phyloP scores from a whole-genome alignment of 2,329 filamentous ascomycete genomes.

The Xylaria arbuscula region DNA sequence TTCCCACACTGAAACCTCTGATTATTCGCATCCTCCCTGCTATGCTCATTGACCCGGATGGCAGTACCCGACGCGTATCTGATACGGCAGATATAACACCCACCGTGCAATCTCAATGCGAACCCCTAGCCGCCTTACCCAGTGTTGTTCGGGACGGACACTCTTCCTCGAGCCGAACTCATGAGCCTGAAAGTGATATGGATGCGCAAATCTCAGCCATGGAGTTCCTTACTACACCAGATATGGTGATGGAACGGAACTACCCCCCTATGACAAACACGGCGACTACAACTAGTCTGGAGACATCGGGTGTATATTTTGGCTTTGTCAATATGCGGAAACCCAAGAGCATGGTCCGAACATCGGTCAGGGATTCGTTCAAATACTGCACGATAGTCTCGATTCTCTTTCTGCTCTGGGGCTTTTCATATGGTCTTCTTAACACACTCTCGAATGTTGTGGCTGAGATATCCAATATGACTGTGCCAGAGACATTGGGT shows the following conservation, averaged over 20 bases:
- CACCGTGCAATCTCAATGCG: conserved; percentile 41
- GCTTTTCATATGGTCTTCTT: conserved; percentile 87
- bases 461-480: conserved; percentile 70
- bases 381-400: conserved; percentile 81
- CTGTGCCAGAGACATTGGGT: conserved; percentile 70
- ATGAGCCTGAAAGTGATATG: conserved; percentile 39
- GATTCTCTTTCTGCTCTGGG: conserved; percentile 88
- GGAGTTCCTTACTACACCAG: conserved; percentile 61
- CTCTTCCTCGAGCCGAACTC: conserved; percentile 33
- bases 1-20: conserved; percentile 91
- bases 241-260: conserved; percentile 44
- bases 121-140: conserved; percentile 26
- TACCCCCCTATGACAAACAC: conserved; percentile 51
- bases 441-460: conserved; percentile 82
- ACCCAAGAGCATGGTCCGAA: conserved; percentile 77
- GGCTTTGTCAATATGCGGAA: conserved; percentile 78
- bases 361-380: conserved; percentile 71
- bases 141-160: conserved; percentile 28
- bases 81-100: conserved; percentile 47
- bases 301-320: conserved; percentile 69
- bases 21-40: conserved; percentile 72
- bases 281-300: conserved; percentile 49
- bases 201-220: conserved; percentile 52
- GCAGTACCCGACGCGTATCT: conserved; percentile 51
- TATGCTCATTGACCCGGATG: conserved; percentile 65